These are phyloP conservation scores for Leishmania braziliensis DNA, from an alignment of 208 protist species.

Conservation along the genomic window DNA sequence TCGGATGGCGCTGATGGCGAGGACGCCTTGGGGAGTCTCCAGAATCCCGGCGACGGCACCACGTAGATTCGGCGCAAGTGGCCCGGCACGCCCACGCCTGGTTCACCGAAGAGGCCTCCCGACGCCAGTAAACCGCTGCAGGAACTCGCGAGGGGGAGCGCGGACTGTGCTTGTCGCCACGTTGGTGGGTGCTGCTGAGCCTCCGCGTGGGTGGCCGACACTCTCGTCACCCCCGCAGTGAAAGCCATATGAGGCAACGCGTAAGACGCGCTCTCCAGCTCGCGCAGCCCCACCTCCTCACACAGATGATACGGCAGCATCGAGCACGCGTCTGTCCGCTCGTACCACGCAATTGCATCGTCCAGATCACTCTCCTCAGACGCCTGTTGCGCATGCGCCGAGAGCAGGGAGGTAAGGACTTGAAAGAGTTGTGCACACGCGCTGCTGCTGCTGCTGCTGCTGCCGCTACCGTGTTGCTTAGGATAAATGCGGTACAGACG, in stretches of 20 bases:
- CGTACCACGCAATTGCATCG: slow-evolving; percentile 11
- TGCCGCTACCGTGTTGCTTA: background rate
- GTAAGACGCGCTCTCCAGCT: background rate
- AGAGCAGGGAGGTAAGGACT: background rate
- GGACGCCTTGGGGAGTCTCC: slow-evolving; percentile 4
- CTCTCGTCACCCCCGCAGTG: background rate
- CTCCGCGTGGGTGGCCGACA: no score
- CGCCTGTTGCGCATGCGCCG: background rate
- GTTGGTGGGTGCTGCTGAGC: background rate
- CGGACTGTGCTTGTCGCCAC: background rate
- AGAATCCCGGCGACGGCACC: slow-evolving; percentile 16
- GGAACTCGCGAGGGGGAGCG: background rate
- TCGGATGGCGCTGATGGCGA: background rate
- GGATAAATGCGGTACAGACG: slow-evolving; percentile 22
- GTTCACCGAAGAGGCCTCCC: background rate
- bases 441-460: background rate
- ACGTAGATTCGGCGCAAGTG: slow-evolving; percentile 18
- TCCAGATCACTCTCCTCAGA: slow-evolving; percentile 11
- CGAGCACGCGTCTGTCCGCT: background rate
- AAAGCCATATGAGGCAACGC: background rate
- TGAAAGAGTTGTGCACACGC: background rate
- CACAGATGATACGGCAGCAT: slow-evolving; percentile 10
- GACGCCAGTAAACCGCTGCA: background rate
- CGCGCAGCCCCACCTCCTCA: slow-evolving; percentile 6
- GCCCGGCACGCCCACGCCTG: background rate